phyloP scores from a whole-genome alignment of 2,329 filamentous ascomycete genomes.

The Dryadomyces quercivorus region DNA sequence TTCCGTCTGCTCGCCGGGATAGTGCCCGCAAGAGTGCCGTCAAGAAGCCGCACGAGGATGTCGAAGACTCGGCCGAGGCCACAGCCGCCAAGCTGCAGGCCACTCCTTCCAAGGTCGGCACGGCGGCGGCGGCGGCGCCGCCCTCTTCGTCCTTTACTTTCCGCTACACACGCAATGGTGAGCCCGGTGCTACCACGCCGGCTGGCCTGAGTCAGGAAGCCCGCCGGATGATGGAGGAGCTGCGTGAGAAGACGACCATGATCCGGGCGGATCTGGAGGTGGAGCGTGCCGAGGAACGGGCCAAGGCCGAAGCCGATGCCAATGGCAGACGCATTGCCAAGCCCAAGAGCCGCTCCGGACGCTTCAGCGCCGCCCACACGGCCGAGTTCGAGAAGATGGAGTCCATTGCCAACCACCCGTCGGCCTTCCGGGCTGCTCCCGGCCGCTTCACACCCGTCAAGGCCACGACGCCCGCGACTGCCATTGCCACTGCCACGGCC shows the following conservation, averaged over 20 bases:
- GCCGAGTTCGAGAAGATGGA: slow-evolving; percentile 95
- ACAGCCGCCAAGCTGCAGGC: slow-evolving; percentile 32
- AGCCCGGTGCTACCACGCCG: slow-evolving; percentile 13
- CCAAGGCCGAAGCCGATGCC: slow-evolving; percentile 31
- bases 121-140: slow-evolving; percentile 23
- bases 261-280: slow-evolving; percentile 58
- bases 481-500: too few species aligned
- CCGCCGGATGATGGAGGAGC: slow-evolving; percentile 48
- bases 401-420: slow-evolving; percentile 79
- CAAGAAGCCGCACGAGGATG: slow-evolving; percentile 21
- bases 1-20: slow-evolving; percentile 28
- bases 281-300: slow-evolving; percentile 43
- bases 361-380: slow-evolving; percentile 79
- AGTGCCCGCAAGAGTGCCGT: slow-evolving; percentile 4
- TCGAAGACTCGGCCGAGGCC: slow-evolving; percentile 13
- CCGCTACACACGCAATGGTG: slow-evolving; percentile 34
- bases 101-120: slow-evolving; percentile 49
- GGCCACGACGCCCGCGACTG: slow-evolving; percentile 11
- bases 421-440: slow-evolving; percentile 54
- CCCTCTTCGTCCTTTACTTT: slow-evolving; percentile 52
- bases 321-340: slow-evolving; percentile 54
- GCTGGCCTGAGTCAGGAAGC: slow-evolving; percentile 48
- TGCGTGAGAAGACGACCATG: slow-evolving; percentile 58
- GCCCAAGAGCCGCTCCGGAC: slow-evolving; percentile 63
- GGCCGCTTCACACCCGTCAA: slow-evolving; percentile 37